phyloP scores from a whole-genome alignment of 192 early-diverging fungal species.

The Linnemannia schmuckeri region DNA sequence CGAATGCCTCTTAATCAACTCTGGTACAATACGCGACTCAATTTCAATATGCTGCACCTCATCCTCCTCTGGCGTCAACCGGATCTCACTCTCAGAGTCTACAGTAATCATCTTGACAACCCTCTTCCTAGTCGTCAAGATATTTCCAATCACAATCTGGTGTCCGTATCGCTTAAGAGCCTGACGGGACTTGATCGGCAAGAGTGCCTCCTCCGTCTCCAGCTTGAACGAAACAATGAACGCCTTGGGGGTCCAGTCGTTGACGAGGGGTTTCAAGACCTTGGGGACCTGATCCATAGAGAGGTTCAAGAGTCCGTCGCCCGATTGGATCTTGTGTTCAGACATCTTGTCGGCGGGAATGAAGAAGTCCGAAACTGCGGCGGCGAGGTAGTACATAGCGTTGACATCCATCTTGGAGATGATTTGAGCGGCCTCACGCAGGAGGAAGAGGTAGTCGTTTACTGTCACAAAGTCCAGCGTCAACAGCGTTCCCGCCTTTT shows the following conservation, averaged over 20 bases:
- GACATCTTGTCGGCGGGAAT: constrained; percentile 93
- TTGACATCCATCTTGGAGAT: constrained; percentile 74
- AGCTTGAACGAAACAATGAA: constrained; percentile 99
- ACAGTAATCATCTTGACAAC: constrained; percentile 79
- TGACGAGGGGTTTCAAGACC: constrained; percentile 93
- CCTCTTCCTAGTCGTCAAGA: constrained; percentile 89
- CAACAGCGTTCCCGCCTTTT: constrained; percentile 73
- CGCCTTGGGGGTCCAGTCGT: constrained; percentile 88
- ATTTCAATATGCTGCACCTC: constrained; percentile 79
- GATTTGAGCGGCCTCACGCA: constrained; percentile 79
- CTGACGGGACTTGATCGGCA: constrained; percentile 84
- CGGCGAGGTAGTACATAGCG: constrained; percentile 97
- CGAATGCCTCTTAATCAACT: constrained; percentile 75
- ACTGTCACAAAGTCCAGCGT: constrained; percentile 92
- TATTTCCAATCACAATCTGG: constrained; percentile 97
- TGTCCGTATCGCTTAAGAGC: constrained; percentile 92
- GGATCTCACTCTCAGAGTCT: constrained; percentile 60
- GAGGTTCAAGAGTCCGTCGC: constrained; percentile 86
- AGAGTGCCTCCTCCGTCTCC: constrained; percentile 89
- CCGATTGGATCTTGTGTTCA: constrained; percentile 98
- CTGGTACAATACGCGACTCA: constrained; percentile 79
- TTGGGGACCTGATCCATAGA: constrained; percentile 98
- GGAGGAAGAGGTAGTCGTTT: constrained; percentile 91
- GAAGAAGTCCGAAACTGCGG: constrained; percentile 98
- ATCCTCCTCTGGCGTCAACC: constrained; percentile 67